Percentiles rank a stretch among this genome's conserved stretches.
These are phyloP conservation scores for Magnusiomyces paraingens DNA, from an alignment of 1,139 yeast genomes.

Conservation along the genomic window DNA sequence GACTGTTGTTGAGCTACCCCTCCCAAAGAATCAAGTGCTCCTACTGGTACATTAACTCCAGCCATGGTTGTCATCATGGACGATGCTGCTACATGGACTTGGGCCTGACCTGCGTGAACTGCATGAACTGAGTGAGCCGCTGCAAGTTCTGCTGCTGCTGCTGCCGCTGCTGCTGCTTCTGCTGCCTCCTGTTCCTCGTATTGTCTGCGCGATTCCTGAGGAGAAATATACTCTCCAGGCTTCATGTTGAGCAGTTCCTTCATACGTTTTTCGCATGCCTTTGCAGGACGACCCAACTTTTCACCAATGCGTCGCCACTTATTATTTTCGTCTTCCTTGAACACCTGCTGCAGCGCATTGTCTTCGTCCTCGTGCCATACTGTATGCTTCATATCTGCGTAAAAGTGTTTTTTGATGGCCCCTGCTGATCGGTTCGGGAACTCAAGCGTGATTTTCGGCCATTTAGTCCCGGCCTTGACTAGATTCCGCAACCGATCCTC, in stretches of 20 bases:
- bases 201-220: slow-evolving; percentile 13
- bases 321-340: slow-evolving; percentile 26
- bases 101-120: too few species aligned
- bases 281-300: slow-evolving; percentile 27
- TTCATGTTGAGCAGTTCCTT: slow-evolving; percentile 13
- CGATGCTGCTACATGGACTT: too few species aligned
- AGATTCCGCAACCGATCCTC: slow-evolving; percentile 26
- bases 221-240: slow-evolving; percentile 14
- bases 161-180: slow-evolving; percentile 5
- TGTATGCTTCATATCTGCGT: slow-evolving; percentile 31
- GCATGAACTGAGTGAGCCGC: too few species aligned
- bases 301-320: slow-evolving; percentile 30
- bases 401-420: slow-evolving; percentile 31
- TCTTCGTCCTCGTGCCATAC: slow-evolving; percentile 29
- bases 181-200: slow-evolving; percentile 10
- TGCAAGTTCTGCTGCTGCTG: slow-evolving; percentile 1
- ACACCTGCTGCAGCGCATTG: slow-evolving; percentile 22
- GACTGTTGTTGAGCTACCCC: too few species aligned
- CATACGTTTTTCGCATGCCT: slow-evolving; percentile 28
- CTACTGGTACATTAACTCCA: too few species aligned
- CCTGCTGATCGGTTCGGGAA: slow-evolving; percentile 31
- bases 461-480: slow-evolving; percentile 29
- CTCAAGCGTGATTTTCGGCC: slow-evolving; percentile 28
- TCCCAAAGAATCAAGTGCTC: too few species aligned
- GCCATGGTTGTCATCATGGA: too few species aligned